A percentile compares a stretch with the other conserved stretches of the same genome.
Conservation (phyloP, 2,329 filamentous ascomycete species). For the Xylaria sp. region DNA sequence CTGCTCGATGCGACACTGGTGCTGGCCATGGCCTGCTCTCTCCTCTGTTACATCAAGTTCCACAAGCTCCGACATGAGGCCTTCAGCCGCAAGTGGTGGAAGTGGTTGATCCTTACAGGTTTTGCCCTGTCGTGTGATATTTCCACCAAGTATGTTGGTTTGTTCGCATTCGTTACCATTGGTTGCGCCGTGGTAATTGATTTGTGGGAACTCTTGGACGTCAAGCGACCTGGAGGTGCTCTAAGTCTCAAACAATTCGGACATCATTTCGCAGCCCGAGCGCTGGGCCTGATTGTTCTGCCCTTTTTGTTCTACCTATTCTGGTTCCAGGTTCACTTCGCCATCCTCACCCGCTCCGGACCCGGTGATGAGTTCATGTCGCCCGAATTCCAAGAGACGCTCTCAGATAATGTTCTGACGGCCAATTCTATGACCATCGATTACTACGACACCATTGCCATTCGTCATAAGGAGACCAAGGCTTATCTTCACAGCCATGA, state of each 20-base stretch:
- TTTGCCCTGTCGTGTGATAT: slow-evolving; percentile 96
- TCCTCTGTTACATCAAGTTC: slow-evolving; percentile 93
- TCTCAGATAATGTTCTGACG: slow-evolving; percentile 91
- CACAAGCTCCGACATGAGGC: slow-evolving; percentile 89
- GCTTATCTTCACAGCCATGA: slow-evolving; percentile 90
- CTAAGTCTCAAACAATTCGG: slow-evolving; percentile 72
- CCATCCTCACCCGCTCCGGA: slow-evolving; percentile 79
- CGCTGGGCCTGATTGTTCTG: slow-evolving; percentile 79
- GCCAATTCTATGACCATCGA: slow-evolving; percentile 79
- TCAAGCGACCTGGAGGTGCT: slow-evolving; percentile 78
- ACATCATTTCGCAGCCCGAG: slow-evolving; percentile 85
- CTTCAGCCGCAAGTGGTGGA: slow-evolving; percentile 98
- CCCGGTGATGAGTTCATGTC: slow-evolving; percentile 99
- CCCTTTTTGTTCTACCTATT: slow-evolving; percentile 98
- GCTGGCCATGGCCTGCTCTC: slow-evolving; percentile 90
- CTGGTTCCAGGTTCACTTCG: slow-evolving; percentile 99
- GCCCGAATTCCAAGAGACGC: slow-evolving; percentile 93
- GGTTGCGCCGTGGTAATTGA: slow-evolving; percentile 91
- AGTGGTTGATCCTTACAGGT: slow-evolving; percentile 93
- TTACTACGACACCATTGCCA: slow-evolving; percentile 81
- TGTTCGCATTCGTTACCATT: slow-evolving; percentile 95
- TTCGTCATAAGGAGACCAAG: slow-evolving; percentile 97
- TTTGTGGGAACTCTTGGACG: slow-evolving; percentile 87
- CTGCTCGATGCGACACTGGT: slow-evolving; percentile 91
- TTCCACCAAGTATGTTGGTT: slow-evolving; percentile 95